phyloP scores from a whole-genome alignment of 2,329 filamentous ascomycete genomes.

The Scytalidium sp. region DNA sequence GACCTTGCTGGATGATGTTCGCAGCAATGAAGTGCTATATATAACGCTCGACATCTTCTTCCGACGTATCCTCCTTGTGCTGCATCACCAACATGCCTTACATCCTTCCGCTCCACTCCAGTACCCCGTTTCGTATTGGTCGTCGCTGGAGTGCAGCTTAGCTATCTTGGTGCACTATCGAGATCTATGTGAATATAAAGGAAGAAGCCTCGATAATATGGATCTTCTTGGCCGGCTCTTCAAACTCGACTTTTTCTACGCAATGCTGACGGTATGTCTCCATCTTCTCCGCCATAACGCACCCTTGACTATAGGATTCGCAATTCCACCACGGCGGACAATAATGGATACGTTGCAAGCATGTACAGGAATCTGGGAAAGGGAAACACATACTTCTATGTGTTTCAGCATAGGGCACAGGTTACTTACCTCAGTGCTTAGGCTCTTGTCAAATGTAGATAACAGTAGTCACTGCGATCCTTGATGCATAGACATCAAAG shows the following conservation, averaged over 20 bases:
- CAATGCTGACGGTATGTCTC: neutral
- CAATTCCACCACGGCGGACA: neutral
- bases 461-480: neutral
- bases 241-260: neutral
- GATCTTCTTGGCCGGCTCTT: neutral
- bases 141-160: conserved; percentile 27
- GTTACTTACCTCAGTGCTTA: neutral
- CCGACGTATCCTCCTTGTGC: conserved; percentile 22
- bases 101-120: conserved; percentile 15
- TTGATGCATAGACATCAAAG: too few species aligned
- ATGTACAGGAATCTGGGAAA: neutral
- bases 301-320: neutral
- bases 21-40: conserved; percentile 12
- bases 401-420: neutral
- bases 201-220: neutral
- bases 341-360: neutral
- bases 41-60: conserved; percentile 25
- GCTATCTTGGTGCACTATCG: conserved; percentile 27
- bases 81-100: conserved; percentile 25
- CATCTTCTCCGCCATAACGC: neutral
- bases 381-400: neutral
- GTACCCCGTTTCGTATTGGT: conserved; percentile 28
- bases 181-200: conserved; percentile 17
- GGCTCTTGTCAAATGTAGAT: neutral
- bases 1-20: neutral